Evolutionary conservation across 2,329 filamentous ascomycete species (phyloP), one percentile per base, ranked within the genome.

Genomic region (Ceratocystiopsis brevicomis): DNA sequence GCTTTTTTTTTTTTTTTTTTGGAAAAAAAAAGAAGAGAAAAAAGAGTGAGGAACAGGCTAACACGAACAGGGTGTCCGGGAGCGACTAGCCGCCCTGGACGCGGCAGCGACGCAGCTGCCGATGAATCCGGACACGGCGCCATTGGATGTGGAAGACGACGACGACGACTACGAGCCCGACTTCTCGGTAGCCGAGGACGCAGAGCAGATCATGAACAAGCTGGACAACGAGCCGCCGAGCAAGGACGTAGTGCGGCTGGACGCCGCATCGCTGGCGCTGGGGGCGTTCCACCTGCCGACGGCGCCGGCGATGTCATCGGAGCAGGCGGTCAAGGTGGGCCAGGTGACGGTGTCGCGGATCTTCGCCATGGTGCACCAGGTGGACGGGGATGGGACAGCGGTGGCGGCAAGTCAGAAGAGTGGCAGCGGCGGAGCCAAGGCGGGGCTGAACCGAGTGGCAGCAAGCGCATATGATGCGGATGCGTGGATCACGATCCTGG

Each of bases 101-200:
- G 63, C 59, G 32, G 59, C 62, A 5, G 50, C 49, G n/a, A 46
- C 52, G 1, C 64, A 63, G n/a, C 53, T 60, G n/a, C 59, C 63
- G 1, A 61, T 59, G 25, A 73, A 74, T 48, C 65, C 73, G 9
- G 70, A 74, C 43, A 78, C 73, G 2, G 66, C 71, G 14, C 71
- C 71, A 1, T 57, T 78, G 2, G 74, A 71, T 21, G 76, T 82
- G 4, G 86, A 93, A 37, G 87, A 94, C 17, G 85, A 93, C 50
- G 59, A 54, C 38, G 84, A 94, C 52, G 84, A 94, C 52, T 95
- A 95, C 54, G 88, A 95, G 53, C 87, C 88, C 0, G 82, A 92
- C 54, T 86, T 85, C 51, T 76, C 79, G 46, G 71, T 80, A 10
- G 74, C 76, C 34, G 84, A 92, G 57, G 77, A 84, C 50, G 74